phyloP scores from a whole-genome alignment of 192 early-diverging fungal species.

The Rhizoclosmatium globosum region DNA sequence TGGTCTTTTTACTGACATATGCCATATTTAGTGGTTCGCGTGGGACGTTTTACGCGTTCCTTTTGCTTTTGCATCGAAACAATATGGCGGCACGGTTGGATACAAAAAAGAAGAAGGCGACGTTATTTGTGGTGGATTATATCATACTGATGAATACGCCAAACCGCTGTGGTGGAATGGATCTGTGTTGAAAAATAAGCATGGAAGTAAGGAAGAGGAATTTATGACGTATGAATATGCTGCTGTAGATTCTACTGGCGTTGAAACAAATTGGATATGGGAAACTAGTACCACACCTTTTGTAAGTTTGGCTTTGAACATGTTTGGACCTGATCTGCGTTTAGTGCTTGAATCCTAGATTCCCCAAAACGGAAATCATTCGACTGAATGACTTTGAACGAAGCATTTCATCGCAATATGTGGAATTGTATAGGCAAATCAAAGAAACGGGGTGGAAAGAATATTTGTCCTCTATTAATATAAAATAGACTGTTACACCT shows the following conservation, averaged over 20 bases:
- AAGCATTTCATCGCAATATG: background rate
- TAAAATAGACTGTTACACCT: too few relatives aligned
- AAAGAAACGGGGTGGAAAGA: too few relatives aligned
- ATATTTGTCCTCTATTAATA: too few relatives aligned
- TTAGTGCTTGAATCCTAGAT: background rate
- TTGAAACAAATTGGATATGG: constrained; percentile 39
- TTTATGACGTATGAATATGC: constrained; percentile 22
- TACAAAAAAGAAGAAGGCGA: constrained; percentile 30
- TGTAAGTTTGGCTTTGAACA: constrained; percentile 7
- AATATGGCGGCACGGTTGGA: constrained; percentile 63
- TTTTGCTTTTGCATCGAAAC: constrained; percentile 59
- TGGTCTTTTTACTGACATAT: background rate
- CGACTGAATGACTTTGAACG: background rate
- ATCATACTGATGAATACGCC: constrained; percentile 32
- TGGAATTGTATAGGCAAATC: too few relatives aligned
- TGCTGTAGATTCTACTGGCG: background rate
- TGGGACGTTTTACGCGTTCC: constrained; percentile 69
- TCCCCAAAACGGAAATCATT: background rate
- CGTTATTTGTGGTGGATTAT: constrained; percentile 40
- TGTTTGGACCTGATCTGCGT: background rate
- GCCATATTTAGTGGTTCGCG: constrained; percentile 50
- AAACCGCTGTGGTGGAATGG: constrained; percentile 47
- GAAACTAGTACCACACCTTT: constrained; percentile 42
- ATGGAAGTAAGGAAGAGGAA: constrained; percentile 2
- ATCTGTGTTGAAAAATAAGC: constrained; percentile 46